These are phyloP conservation scores for Rhizopogon sp. DNA, from an alignment of 768 basidiomycete species.

Conservation along the genomic window DNA sequence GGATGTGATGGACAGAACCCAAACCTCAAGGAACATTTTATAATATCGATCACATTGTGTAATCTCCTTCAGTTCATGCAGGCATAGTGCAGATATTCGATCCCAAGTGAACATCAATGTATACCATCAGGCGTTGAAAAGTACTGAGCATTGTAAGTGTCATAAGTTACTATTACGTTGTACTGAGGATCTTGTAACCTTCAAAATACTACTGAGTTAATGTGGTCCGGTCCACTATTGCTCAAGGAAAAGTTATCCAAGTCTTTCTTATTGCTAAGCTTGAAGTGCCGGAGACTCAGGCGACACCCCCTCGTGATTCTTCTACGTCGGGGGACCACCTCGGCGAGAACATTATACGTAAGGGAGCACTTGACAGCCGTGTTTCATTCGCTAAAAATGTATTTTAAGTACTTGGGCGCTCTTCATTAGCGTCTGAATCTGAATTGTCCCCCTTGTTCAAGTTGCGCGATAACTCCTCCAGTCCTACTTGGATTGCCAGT, in stretches of 20 bases:
- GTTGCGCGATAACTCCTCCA: background rate
- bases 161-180: background rate
- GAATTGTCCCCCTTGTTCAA: background rate
- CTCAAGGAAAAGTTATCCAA: constrained; percentile 6
- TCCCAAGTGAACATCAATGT: constrained; percentile 50
- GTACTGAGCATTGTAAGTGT: constrained; percentile 38
- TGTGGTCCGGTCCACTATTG: background rate
- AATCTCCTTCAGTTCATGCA: background rate
- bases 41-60: constrained; percentile 38
- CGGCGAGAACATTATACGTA: background rate
- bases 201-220: constrained; percentile 40
- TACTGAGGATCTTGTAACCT: constrained; percentile 21
- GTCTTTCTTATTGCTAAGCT: constrained; percentile 16
- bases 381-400: background rate
- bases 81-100: constrained; percentile 25
- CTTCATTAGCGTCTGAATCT: background rate
- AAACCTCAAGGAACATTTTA: constrained; percentile 50
- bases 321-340: background rate
- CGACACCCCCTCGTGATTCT: background rate
- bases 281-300: constrained; percentile 5
- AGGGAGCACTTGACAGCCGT: background rate
- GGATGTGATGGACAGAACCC: constrained; percentile 70
- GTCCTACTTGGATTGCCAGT: constrained; percentile 1
- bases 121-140: constrained; percentile 52
- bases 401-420: background rate